Evolutionary conservation across 1,284 basidiomycete genomes (phyloP), one percentile per base, ranked within the genome.

Genomic region (Ustilago bromivora): DNA sequence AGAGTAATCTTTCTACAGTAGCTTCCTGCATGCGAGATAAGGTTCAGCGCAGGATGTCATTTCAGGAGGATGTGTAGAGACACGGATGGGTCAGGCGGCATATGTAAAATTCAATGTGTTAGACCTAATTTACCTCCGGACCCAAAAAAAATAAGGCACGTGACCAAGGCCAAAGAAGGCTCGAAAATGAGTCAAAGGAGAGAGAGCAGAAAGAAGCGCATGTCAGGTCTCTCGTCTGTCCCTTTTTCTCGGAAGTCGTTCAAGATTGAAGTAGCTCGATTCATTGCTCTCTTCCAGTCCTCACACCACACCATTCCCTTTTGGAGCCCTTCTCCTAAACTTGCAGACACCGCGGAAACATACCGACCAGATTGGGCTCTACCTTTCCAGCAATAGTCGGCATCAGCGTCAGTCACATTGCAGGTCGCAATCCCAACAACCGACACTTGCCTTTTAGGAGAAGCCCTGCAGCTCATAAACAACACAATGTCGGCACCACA

Each of bases 401-500:
- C 5, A 10, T 38, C 36, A 38, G 9, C 36, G 2, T 38, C 36
- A 7, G 36, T 41, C 13, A 41, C 4, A 41, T 5, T 41, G 7
- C 17, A 7, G 46, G 31, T 49, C 46, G 46, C 51, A n/a, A 17
- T 55, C 32, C 4, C 57, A 9, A 6, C 19, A 28, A 40, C 17
- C 46, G 17, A 36, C 38, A 57, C 12, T 28, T 23, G 23, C 23
- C 23, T 23, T 23, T 23, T 34, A 52, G 32, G 35, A 43, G n/a
- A 23, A 40, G 11, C 15, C 15, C 4, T 38, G 10, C 19, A 32
- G 11, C 34, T 13, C 13, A 51, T n/a, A 58, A 36, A 60, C 19
- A 38, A 11, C 49, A 53, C 12, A 17, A 78, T 78, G 76, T 70
- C 67, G 61, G 52, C 71, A 57, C 65, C 65, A 56, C 60, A 66